These are phyloP conservation scores for Xanthoparmelia taractica DNA, from an alignment of 495 filamentous ascomycete species.

Conservation along the genomic window DNA sequence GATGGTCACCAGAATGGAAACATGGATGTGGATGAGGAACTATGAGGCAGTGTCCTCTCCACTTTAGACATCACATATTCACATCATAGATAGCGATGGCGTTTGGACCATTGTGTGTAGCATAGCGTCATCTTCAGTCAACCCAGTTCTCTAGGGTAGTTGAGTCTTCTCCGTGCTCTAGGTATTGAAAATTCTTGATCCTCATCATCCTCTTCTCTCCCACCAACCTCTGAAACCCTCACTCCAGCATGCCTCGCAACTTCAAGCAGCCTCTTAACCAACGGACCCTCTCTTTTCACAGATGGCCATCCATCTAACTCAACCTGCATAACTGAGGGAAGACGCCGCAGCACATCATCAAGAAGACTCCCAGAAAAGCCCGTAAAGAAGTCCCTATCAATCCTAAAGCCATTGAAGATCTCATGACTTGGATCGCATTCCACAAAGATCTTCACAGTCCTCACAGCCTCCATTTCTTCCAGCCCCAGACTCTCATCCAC, in stretches of 20 bases:
- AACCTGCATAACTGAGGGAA: slow-evolving; percentile 54
- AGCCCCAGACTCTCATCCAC: slow-evolving; percentile 60
- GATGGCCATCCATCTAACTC: slow-evolving; percentile 70
- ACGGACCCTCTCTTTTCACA: slow-evolving; percentile 57
- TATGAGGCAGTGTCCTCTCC: slow-evolving; percentile 32
- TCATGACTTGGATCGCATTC: slow-evolving; percentile 70
- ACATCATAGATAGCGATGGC: slow-evolving; percentile 22
- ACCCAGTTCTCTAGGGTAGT: neutral
- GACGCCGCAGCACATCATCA: slow-evolving; percentile 46
- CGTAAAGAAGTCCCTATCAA: slow-evolving; percentile 64
- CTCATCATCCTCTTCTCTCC: slow-evolving; percentile 56
- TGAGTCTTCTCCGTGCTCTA: neutral
- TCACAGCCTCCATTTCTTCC: slow-evolving; percentile 51
- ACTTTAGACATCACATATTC: slow-evolving; percentile 11
- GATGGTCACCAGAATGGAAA: slow-evolving; percentile 51
- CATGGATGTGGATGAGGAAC: slow-evolving; percentile 56
- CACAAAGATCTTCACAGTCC: slow-evolving; percentile 64
- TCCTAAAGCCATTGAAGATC: slow-evolving; percentile 65
- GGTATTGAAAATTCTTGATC: neutral
- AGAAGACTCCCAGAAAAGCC: slow-evolving; percentile 57
- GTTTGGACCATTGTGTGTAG: slow-evolving; percentile 9
- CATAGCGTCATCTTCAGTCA: slow-evolving; percentile 3
- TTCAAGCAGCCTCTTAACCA: slow-evolving; percentile 61
- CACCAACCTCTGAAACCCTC: slow-evolving; percentile 54
- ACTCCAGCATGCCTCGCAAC: slow-evolving; percentile 45